These are phyloP conservation scores for Eucalyptus marginata DNA, from an alignment of 345 rosid genomes.

Conservation along the genomic window DNA sequence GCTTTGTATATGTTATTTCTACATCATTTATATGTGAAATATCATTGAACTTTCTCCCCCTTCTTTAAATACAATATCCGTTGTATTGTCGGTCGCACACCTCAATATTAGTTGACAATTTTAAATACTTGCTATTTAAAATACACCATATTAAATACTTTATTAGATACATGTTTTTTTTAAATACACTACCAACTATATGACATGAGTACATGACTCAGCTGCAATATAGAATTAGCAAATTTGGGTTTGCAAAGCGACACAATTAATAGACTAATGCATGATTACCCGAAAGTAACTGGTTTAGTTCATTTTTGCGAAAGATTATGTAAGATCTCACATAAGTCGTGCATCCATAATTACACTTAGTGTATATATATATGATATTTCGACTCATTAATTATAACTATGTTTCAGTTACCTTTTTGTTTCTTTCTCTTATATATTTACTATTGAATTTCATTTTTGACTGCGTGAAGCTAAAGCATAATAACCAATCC, in stretches of 20 bases:
- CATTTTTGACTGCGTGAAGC: neutral
- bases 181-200: neutral
- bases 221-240: neutral
- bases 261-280: neutral
- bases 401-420: neutral
- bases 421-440: neutral
- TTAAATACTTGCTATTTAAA: neutral
- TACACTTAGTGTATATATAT: neutral
- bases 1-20: neutral
- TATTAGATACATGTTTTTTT: neutral
- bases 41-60: neutral
- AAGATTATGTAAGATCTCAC: neutral
- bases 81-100: neutral
- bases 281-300: neutral
- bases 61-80: neutral
- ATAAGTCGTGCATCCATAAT: neutral
- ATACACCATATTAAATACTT: neutral
- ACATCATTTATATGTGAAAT: neutral
- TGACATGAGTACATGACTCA: neutral
- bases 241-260: neutral
- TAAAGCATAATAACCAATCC: neutral
- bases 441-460: neutral
- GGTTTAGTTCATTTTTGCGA: neutral
- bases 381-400: neutral
- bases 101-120: neutral